phyloP scores from a whole-genome alignment of 2,329 filamentous ascomycete species.

The Microsporum ferrugineum region DNA sequence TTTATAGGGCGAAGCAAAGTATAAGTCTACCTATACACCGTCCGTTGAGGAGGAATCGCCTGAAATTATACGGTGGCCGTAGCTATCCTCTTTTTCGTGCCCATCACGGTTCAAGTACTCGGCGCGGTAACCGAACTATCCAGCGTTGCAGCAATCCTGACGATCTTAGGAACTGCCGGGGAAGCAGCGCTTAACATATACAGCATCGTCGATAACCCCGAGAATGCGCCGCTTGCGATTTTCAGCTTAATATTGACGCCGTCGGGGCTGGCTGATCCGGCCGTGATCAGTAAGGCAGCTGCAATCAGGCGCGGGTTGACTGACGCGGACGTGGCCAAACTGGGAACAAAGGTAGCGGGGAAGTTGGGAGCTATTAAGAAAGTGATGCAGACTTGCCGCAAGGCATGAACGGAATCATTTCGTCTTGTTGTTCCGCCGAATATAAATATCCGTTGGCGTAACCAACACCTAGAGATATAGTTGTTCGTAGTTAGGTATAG shows the following conservation, averaged over 20 bases:
- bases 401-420: not conserved
- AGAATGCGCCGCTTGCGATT: constrained; percentile 3
- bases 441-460: not conserved
- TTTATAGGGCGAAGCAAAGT: too few relatives aligned
- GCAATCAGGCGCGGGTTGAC: not conserved
- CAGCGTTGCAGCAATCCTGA: not conserved
- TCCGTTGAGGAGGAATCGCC: not conserved
- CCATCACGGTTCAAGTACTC: constrained; percentile 1
- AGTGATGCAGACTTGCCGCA: not conserved
- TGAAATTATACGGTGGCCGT: not conserved
- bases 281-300: not conserved
- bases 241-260: not conserved
- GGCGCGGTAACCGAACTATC: not conserved
- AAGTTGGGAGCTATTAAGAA: not conserved
- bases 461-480: not conserved
- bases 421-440: not conserved
- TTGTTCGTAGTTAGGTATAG: not conserved
- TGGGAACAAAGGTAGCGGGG: not conserved
- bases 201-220: constrained; percentile 4
- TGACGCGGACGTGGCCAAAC: not conserved
- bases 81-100: constrained; percentile 4
- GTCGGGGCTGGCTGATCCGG: not conserved
- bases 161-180: not conserved
- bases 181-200: constrained; percentile 4
- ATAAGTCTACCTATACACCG: not conserved